These are phyloP conservation scores for Tetradesmus obliquus DNA, from an alignment of 139 green algal species.

Conservation along the genomic window DNA sequence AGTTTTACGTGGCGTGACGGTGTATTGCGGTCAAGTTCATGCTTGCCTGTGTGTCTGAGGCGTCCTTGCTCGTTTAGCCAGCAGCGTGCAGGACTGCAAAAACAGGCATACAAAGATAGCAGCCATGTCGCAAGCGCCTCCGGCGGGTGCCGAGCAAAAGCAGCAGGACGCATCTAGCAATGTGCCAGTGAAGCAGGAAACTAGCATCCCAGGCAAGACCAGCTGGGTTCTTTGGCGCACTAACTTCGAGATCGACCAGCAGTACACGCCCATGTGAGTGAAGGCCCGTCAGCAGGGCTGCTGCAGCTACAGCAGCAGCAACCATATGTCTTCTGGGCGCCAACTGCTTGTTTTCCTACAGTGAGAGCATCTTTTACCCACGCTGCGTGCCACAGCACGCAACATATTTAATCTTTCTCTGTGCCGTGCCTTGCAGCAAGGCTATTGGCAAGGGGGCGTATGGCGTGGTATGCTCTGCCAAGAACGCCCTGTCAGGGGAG, in stretches of 20 bases:
- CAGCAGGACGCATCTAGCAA: slow-evolving; percentile 56
- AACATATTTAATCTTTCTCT: neutral
- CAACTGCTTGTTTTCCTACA: neutral
- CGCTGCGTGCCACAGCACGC: slow-evolving; percentile 33
- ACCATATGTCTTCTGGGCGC: neutral
- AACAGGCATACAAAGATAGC: neutral
- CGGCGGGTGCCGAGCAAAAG: neutral
- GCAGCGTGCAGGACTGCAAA: neutral
- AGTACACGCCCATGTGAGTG: slow-evolving; percentile 73
- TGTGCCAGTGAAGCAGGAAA: slow-evolving; percentile 78
- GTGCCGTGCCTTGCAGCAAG: slow-evolving; percentile 48
- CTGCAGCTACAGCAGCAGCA: neutral
- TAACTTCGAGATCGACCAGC: slow-evolving; percentile 93
- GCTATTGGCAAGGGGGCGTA: slow-evolving; percentile 98
- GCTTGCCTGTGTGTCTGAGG: neutral
- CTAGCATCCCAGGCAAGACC: slow-evolving; percentile 83
- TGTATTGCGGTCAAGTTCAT: neutral
- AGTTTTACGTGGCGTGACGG: no score
- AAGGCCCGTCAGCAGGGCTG: slow-evolving; percentile 52
- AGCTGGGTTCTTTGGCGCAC: slow-evolving; percentile 88
- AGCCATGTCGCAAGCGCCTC: neutral
- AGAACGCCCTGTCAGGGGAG: slow-evolving; percentile 76
- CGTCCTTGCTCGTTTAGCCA: neutral
- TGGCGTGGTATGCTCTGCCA: slow-evolving; percentile 96
- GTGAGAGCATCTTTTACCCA: neutral